Percentiles rank a stretch among this genome's conserved stretches.
These are phyloP conservation scores for Tylopilus felleus DNA, from an alignment of 768 basidiomycete genomes.

Conservation along the genomic window DNA sequence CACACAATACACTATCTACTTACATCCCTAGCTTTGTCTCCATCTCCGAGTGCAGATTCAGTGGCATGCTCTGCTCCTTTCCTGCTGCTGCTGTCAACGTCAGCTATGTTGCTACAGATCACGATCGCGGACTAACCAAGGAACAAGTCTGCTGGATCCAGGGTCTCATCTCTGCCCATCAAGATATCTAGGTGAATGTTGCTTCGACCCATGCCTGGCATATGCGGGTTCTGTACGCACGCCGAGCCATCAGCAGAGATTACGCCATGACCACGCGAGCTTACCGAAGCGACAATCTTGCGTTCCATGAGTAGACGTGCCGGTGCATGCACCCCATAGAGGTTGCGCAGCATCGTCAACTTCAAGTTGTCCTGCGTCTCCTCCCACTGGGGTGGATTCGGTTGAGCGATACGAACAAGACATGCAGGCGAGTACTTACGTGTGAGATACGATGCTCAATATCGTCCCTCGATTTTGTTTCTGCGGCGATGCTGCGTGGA, in stretches of 20 bases:
- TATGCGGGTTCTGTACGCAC: slow-evolving; percentile 54
- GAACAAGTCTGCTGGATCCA: slow-evolving; percentile 81
- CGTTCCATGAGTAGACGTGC: slow-evolving; percentile 93
- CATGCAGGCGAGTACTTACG: slow-evolving; percentile 41
- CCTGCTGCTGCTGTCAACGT: slow-evolving; percentile 46
- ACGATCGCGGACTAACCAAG: slow-evolving; percentile 46
- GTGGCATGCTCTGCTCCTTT: slow-evolving; percentile 45
- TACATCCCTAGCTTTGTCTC: slow-evolving; percentile 53
- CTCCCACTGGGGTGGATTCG: slow-evolving; percentile 74
- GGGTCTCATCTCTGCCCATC: slow-evolving; percentile 85
- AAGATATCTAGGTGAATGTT: slow-evolving; percentile 92
- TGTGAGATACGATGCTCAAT: slow-evolving; percentile 73
- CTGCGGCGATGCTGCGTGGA: slow-evolving; percentile 73
- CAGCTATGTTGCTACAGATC: slow-evolving; percentile 1
- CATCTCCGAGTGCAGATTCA: slow-evolving; percentile 65
- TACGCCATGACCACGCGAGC: not conserved
- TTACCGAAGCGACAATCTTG: slow-evolving; percentile 73
- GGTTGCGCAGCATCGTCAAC: slow-evolving; percentile 78
- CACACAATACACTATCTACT: slow-evolving; percentile 14
- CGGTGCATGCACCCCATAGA: slow-evolving; percentile 86
- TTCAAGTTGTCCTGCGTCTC: slow-evolving; percentile 86
- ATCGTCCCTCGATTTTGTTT: slow-evolving; percentile 57
- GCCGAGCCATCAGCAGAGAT: not conserved
- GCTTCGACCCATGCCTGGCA: slow-evolving; percentile 59
- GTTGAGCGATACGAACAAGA: not conserved